These are phyloP conservation scores for Saccharomyces mikatae DNA, from an alignment of 805 yeast genomes.

Conservation along the genomic window DNA sequence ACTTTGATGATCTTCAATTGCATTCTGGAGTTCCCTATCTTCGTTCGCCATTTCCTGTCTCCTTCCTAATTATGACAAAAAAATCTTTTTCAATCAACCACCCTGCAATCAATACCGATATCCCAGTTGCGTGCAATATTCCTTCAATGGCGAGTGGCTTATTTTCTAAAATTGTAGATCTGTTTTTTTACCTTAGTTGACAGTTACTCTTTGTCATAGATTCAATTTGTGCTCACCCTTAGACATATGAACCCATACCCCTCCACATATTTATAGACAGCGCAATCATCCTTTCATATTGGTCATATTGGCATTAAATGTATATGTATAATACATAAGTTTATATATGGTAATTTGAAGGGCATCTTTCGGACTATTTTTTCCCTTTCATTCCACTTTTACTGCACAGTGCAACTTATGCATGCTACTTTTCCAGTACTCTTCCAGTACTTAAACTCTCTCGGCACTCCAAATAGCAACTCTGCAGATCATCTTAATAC, in stretches of 20 bases:
- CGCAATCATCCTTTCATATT: not conserved
- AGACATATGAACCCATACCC: not conserved
- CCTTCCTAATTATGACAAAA: not conserved
- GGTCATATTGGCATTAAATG: not conserved
- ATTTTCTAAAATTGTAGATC: not conserved
- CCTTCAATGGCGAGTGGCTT: not conserved
- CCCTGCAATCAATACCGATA: not conserved
- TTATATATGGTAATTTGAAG: not conserved
- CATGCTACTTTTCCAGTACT: not conserved
- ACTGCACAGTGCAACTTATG: not conserved
- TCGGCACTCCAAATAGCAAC: conserved; percentile 93
- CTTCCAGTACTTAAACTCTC: conserved; percentile 41
- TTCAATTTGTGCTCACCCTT: not conserved
- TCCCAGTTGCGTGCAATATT: not conserved
- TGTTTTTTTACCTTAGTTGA: not conserved
- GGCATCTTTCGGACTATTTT: not conserved
- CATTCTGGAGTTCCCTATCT: not conserved
- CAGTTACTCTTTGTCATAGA: not conserved
- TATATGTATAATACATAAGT: not conserved
- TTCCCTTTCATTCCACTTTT: not conserved
- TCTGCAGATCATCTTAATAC: conserved; percentile 71
- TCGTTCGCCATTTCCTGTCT: not conserved
- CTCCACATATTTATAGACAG: not conserved
- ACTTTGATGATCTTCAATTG: not conserved
- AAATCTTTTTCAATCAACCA: not conserved